phyloP scores from a whole-genome alignment of 2,329 filamentous ascomycete species.

The Neocucurbitaria cava region DNA sequence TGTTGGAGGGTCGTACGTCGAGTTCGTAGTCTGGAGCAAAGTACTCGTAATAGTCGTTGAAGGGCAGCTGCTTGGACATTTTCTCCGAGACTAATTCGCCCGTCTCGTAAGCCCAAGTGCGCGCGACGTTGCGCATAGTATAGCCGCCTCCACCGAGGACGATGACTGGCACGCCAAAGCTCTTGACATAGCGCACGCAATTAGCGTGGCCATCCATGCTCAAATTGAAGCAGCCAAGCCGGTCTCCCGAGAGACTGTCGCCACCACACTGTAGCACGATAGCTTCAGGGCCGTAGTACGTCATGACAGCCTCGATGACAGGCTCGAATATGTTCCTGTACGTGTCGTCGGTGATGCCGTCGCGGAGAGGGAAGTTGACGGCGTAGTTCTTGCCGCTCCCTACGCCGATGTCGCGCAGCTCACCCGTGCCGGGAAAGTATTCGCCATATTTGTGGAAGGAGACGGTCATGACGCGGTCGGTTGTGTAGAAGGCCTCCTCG shows the following conservation, averaged over 20 bases:
- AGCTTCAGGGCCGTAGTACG: slow-evolving; percentile 71
- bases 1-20: slow-evolving; percentile 72
- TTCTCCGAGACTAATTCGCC: slow-evolving; percentile 84
- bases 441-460: slow-evolving; percentile 78
- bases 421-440: slow-evolving; percentile 74
- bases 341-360: slow-evolving; percentile 71
- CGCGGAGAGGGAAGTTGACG: slow-evolving; percentile 73
- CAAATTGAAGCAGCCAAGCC: slow-evolving; percentile 73
- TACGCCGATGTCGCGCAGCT: slow-evolving; percentile 72
- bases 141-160: slow-evolving; percentile 73
- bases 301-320: slow-evolving; percentile 72
- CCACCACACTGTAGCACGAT: slow-evolving; percentile 74
- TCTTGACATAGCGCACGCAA: slow-evolving; percentile 73
- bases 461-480: slow-evolving; percentile 74
- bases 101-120: slow-evolving; percentile 71
- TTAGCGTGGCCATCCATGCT: slow-evolving; percentile 75
- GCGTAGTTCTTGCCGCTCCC: slow-evolving; percentile 72
- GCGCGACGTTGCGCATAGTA: slow-evolving; percentile 70
- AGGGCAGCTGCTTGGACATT: slow-evolving; percentile 84
- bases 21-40: slow-evolving; percentile 74
- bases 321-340: slow-evolving; percentile 75
- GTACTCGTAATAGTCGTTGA: slow-evolving; percentile 94
- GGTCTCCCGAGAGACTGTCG: slow-evolving; percentile 71
- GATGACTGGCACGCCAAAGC: slow-evolving; percentile 69
- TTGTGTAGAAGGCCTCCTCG: slow-evolving; percentile 75